Evolutionary conservation across 2,329 filamentous ascomycete genomes (phyloP), one percentile per base, ranked within the genome.

Genomic region (Corynespora cassiicola): DNA sequence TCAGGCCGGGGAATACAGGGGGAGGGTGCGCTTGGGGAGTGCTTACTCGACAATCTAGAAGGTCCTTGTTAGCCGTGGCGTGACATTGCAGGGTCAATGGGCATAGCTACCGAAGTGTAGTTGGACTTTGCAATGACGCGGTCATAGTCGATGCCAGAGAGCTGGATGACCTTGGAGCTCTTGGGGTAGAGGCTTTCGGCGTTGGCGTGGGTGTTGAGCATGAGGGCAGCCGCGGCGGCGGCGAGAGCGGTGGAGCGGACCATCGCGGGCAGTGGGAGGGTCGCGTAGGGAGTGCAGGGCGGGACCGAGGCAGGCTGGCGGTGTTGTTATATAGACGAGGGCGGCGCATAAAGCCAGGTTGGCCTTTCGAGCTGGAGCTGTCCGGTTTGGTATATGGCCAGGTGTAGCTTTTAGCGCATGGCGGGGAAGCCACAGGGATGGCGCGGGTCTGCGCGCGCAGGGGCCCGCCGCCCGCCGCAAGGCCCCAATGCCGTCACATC

Each of bases 121-220:
- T 96, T 96, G 18, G 90, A 96, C 63, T 88, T 85, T 30, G 87
- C 83, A 68, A 99, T 90, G 52, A 96, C 74, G 47, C 79, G 81
- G 63, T 92, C 84, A 69, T 95, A 97, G 59, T 79, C 87, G 70
- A 86, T 88, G 40, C 78, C 79, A 58, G 87, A 85, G 50, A 97
- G 74, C 68, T 95, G 89, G 27, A 97, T 68, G 27, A 99, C 94
- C 9, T 88, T 84, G 2, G 91, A 96, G 66, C 79, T 88, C 74
- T 92, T 95, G 44, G 83, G 74, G 74, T 99, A 99, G 44, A 99
- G 70, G 52, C 82, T 83, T 51, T 87, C 86, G 36, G 84, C 82
- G n/a, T n/a, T n/a, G n/a, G n/a, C n/a, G 39, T 79, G 79, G 33
- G 78, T 78, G 19, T 86, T 82, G 46, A 87, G 79, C 49, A 94